A percentile compares a stretch with the other conserved stretches of the same genome.
phyloP scores from a whole-genome alignment of 352 stramenopile genomes.

The Phytophthora brassicae region DNA sequence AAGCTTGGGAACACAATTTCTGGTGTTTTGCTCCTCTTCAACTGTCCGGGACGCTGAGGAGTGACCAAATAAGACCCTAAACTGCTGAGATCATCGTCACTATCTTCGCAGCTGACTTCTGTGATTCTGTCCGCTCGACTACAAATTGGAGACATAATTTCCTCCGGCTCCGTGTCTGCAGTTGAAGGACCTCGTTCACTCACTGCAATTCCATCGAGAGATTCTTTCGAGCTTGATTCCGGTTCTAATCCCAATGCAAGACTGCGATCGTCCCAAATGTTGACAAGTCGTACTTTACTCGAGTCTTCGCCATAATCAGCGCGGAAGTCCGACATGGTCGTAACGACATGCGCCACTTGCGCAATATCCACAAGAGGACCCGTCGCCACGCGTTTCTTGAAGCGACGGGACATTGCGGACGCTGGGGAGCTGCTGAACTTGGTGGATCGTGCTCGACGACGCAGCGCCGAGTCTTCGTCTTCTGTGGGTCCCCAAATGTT shows the following conservation, averaged over 20 bases:
- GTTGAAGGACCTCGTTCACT: slow-evolving; percentile 31
- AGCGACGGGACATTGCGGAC: slow-evolving; percentile 22
- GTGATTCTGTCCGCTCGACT: slow-evolving; percentile 47
- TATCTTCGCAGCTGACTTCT: slow-evolving; percentile 47
- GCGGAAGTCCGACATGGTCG: slow-evolving; percentile 67
- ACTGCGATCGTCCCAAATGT: slow-evolving; percentile 59
- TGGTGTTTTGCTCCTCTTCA: slow-evolving; percentile 33
- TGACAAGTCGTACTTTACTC: slow-evolving; percentile 28
- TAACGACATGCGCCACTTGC: slow-evolving; percentile 75
- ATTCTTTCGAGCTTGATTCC: not conserved
- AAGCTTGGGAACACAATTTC: slow-evolving; percentile 32
- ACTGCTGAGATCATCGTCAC: slow-evolving; percentile 34
- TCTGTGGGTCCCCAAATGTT: slow-evolving; percentile 55
- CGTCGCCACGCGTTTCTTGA: slow-evolving; percentile 40
- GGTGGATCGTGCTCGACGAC: slow-evolving; percentile 21
- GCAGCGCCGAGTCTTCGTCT: slow-evolving; percentile 30
- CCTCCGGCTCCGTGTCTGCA: slow-evolving; percentile 36
- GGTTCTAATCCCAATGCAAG: slow-evolving; percentile 29
- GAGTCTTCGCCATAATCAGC: slow-evolving; percentile 54
- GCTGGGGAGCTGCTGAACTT: slow-evolving; percentile 20
- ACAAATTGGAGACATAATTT: slow-evolving; percentile 48
- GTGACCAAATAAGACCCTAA: slow-evolving; percentile 17
- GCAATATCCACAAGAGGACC: slow-evolving; percentile 62
- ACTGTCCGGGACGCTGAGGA: slow-evolving; percentile 21
- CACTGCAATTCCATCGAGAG: slow-evolving; percentile 2